A percentile compares a stretch with the other conserved stretches of the same genome.
Conservation (phyloP, 495 filamentous ascomycete genomes). For the Articulospora tetracladia region DNA sequence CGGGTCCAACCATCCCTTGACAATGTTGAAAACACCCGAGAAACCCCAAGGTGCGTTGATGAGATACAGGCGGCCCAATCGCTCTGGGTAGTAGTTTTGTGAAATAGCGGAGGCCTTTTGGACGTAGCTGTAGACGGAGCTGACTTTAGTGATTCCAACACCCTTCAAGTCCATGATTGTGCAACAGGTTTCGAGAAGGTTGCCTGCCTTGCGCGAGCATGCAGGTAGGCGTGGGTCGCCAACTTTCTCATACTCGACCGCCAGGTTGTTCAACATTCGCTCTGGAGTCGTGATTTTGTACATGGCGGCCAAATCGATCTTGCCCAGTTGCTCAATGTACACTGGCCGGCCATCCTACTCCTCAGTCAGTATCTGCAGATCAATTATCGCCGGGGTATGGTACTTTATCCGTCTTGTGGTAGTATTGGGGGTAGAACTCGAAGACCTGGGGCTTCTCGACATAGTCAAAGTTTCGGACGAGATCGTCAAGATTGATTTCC, state of each 20-base stretch:
- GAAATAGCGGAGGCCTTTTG: constrained; percentile 64
- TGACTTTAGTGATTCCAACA: constrained; percentile 75
- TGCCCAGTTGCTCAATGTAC: constrained; percentile 95
- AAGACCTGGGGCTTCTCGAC: constrained; percentile 83
- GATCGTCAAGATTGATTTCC: constrained; percentile 81
- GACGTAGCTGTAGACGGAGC: constrained; percentile 72
- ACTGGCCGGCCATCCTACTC: constrained; percentile 88
- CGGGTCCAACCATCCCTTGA: constrained; percentile 92
- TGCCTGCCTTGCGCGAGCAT: constrained; percentile 87
- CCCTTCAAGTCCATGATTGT: constrained; percentile 96
- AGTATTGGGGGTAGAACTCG: constrained; percentile 96
- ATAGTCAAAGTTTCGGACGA: constrained; percentile 79
- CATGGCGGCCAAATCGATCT: constrained; percentile 86
- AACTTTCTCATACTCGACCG: constrained; percentile 94
- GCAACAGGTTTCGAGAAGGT: constrained; percentile 94
- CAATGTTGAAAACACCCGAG: constrained; percentile 71
- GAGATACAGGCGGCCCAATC: constrained; percentile 79
- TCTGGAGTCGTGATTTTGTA: constrained; percentile 89
- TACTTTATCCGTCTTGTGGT: constrained; percentile 98
- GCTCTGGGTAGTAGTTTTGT: constrained; percentile 98
- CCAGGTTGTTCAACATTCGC: constrained; percentile 93
- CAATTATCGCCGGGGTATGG: constrained; percentile 14
- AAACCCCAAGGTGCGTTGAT: constrained; percentile 99
- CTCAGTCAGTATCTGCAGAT: constrained; percentile 5
- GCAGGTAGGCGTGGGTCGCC: constrained; percentile 90